These are phyloP conservation scores for Lachancea quebecensis DNA, from an alignment of 805 yeast genomes.

Conservation along the genomic window DNA sequence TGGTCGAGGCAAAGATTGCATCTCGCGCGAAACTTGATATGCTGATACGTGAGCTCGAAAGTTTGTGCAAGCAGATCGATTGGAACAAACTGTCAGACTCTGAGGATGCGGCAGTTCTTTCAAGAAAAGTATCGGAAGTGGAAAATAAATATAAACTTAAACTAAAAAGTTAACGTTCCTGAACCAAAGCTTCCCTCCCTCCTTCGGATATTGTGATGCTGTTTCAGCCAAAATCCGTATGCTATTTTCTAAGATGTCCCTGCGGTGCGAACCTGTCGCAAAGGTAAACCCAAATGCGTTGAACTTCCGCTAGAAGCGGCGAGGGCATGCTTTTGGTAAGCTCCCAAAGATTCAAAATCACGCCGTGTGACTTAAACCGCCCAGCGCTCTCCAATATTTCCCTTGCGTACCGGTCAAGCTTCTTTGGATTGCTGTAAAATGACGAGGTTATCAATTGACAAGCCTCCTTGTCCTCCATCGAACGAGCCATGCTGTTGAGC, in stretches of 20 bases:
- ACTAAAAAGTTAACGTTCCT: background rate
- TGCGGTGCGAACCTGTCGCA: slow-evolving; percentile 3
- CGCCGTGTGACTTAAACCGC: slow-evolving; percentile 2
- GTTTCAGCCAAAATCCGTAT: background rate
- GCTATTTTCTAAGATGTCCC: background rate
- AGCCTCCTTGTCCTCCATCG: slow-evolving; percentile 2
- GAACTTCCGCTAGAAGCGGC: background rate
- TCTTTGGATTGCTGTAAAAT: slow-evolving; percentile 3
- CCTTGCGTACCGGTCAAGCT: slow-evolving; percentile 5
- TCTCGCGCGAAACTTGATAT: slow-evolving; percentile 14
- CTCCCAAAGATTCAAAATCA: slow-evolving; percentile 4
- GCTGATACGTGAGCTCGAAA: slow-evolving; percentile 12
- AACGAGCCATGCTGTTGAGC: slow-evolving; percentile 12
- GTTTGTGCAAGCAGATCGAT: slow-evolving; percentile 13
- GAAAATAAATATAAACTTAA: slow-evolving; percentile 7
- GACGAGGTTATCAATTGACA: slow-evolving; percentile 3
- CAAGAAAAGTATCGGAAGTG: slow-evolving; percentile 1
- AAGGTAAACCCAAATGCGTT: background rate
- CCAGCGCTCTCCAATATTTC: slow-evolving; percentile 3
- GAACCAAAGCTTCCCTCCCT: background rate
- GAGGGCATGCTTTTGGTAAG: background rate
- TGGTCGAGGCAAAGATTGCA: slow-evolving; percentile 7
- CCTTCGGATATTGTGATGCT: background rate
- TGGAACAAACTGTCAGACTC: slow-evolving; percentile 18
- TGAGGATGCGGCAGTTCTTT: slow-evolving; percentile 8